Percentiles rank a stretch among this genome's conserved stretches.
Evolutionary conservation across 2,329 filamentous ascomycete species (phyloP).

Genomic region (Tothia fuscella): DNA sequence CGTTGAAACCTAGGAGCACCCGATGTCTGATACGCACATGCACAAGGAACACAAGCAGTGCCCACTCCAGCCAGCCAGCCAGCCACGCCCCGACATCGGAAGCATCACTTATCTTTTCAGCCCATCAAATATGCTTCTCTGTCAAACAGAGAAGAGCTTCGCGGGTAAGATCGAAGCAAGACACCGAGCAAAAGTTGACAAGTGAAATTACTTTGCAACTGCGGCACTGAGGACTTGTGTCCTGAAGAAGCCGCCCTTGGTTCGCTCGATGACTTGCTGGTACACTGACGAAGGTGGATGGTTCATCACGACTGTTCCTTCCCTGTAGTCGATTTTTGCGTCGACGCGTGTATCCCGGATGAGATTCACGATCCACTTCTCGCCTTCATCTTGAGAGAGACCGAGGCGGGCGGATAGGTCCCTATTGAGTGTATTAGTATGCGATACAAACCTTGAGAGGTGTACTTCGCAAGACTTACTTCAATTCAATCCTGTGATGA

Average conservation of each 20-base stretch:
- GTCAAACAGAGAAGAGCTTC: no score
- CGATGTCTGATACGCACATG: no score
- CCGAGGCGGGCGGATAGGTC: conserved; percentile 87
- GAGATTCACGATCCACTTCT: conserved; percentile 99
- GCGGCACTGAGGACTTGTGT: conserved; percentile 76
- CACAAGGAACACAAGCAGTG: no score
- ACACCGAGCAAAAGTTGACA: neutral
- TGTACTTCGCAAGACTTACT: conserved; percentile 35
- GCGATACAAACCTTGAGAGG: neutral
- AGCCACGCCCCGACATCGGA: no score
- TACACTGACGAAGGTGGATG: conserved; percentile 97
- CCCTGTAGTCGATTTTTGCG: conserved; percentile 98
- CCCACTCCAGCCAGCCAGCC: no score
- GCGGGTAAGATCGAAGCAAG: neutral
- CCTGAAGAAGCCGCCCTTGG: conserved; percentile 96
- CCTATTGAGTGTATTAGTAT: conserved; percentile 26
- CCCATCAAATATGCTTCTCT: no score
- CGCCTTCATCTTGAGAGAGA: conserved; percentile 84
- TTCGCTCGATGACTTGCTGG: conserved; percentile 98
- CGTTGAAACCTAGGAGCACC: no score
- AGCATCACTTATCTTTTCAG: no score
- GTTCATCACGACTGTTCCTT: conserved; percentile 98
- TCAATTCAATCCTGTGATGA: conserved; percentile 95
- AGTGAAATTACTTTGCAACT: conserved; percentile 30
- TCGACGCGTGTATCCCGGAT: conserved; percentile 96